Base-by-base conservation (phyloP, 805 yeast genomes). In the Zygoascus biomembranicola region DNA sequence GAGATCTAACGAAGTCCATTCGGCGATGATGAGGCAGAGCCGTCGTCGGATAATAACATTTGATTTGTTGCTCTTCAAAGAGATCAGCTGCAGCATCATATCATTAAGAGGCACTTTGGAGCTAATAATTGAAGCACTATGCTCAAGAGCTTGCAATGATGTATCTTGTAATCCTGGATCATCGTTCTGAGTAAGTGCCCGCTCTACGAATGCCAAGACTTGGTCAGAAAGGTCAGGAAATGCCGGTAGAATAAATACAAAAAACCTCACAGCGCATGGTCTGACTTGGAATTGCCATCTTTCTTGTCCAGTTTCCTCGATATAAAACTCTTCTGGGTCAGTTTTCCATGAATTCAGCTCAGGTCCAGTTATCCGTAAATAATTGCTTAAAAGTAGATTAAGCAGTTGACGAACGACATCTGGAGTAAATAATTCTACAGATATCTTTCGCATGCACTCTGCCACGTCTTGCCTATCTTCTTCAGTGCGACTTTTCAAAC, bases 321-420 rank as follows among this genome's bases (percentile, higher is more conserved):
- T 82, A 19, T 87, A 82, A 88, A 95, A 94, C 66, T 89, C 97
- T 66, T 90, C 98, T 0, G 98, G 97, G 55, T 90, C 96, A 16
- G 77, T 67, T 11, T 74, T 66, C 98, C 98, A 94, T 41, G 80
- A 72, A 60, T 87, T 95, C 48, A 92, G 67, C 64, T 90, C 97
- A 1, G 77, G 67, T 0, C 92, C 89, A 55, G 82, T 79, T 48
- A 90, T 68, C 53, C 84, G 78, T 57, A 94, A 73, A 67, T 88
- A 90, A 80, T 84, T 84, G 43, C 77, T 74, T 55, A 90, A 82
- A 37, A 90, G 71, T 44, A 86, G 69, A 55, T 85, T 85, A 11
- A 87, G 77, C 11, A 92, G 66, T 23, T 78, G 76, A 26, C 74
- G 74, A 19, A 87, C 70, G 13, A 83, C 71, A 1, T 75, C 73